Evolutionary conservation across 768 basidiomycete species (phyloP), one percentile per base, ranked within the genome.

Genomic region (Amanita rubescens): DNA sequence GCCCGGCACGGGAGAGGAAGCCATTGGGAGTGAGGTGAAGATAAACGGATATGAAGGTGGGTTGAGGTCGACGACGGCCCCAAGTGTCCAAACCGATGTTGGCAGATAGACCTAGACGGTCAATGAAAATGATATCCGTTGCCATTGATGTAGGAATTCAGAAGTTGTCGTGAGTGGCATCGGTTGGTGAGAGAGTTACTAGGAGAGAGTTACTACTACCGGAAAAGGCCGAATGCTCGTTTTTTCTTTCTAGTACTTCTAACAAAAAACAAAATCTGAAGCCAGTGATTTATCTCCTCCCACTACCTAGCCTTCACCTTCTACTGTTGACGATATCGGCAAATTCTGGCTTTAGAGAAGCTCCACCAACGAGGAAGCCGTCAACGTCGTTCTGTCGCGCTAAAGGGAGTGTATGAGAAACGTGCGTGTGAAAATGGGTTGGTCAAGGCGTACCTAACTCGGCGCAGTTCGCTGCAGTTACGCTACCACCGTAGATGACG

Each of bases 311-410:
- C n/a, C n/a, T n/a, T n/a, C n/a, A n/a, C n/a, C 44, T 54, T 25
- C 33, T 39, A 34, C 78, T 75, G 62, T 94, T 94, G 77, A 94
- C 82, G 65, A 96, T 95, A 56, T 94, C 75, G 44, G 88, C 82
- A 62, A 98, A 96, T 71, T 97, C 94, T 37, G 94, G 94, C 75
- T 98, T 99, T 71, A 99, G 80, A 14, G 94, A 97, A 32, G 95
- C 95, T 22, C 95, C 94, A 22, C 94, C 95, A 35, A 98, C 95
- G 59, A 98, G 84, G 87, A 98, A 97, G 8, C 95, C 95, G 67
- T 98, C 95, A 43, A 97, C 85, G 65, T 98, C 95, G 10, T 74
- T 73, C 62, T 88, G 85, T 7, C 67, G 68, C 25, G 85, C 94
- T 95, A 59, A 47, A 59, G 41, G 48, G 11, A 56, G 12, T 25